phyloP scores from a whole-genome alignment of 1,139 yeast species.

The Suhomyces maxii region DNA sequence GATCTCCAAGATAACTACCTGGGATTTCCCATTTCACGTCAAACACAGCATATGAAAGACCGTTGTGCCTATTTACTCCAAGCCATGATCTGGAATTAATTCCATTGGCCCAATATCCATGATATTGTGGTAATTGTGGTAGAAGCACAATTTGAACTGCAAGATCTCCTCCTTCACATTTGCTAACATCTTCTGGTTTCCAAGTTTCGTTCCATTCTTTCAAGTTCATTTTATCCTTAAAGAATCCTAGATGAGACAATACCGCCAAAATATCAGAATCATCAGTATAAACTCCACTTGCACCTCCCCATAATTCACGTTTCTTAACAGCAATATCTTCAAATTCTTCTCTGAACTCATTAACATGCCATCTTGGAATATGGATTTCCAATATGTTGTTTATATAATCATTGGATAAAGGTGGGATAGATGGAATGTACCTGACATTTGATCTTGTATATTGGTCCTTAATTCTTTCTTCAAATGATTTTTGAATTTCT shows the following conservation, averaged over 20 bases:
- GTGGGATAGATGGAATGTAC: conserved; percentile 45
- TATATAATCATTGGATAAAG: conserved; percentile 52
- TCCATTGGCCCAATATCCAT: conserved; percentile 65
- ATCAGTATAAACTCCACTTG: conserved; percentile 75
- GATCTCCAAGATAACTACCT: conserved; percentile 33
- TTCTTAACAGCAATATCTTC: conserved; percentile 35
- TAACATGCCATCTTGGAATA: conserved; percentile 51
- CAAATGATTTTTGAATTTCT: conserved; percentile 30
- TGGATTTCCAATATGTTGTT: conserved; percentile 65
- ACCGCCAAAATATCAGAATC: conserved; percentile 83
- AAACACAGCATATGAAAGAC: conserved; percentile 61
- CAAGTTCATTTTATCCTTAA: conserved; percentile 34
- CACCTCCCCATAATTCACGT: conserved; percentile 88
- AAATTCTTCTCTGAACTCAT: conserved; percentile 30
- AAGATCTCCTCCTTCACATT: conserved; percentile 46
- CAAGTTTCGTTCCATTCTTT: conserved; percentile 38
- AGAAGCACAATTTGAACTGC: conserved; percentile 68
- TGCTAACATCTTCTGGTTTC: conserved; percentile 25
- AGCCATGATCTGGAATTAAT: conserved; percentile 76
- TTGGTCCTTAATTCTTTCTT: conserved; percentile 24
- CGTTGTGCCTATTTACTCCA: conserved; percentile 55
- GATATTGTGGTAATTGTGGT: conserved; percentile 64
- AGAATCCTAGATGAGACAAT: conserved; percentile 71
- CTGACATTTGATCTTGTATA: conserved; percentile 17
- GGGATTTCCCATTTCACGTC: conserved; percentile 52